Evolutionary conservation across 2,329 filamentous ascomycete species (phyloP), one percentile per base, ranked within the genome.

Genomic region (Aaosphaeria arxii): DNA sequence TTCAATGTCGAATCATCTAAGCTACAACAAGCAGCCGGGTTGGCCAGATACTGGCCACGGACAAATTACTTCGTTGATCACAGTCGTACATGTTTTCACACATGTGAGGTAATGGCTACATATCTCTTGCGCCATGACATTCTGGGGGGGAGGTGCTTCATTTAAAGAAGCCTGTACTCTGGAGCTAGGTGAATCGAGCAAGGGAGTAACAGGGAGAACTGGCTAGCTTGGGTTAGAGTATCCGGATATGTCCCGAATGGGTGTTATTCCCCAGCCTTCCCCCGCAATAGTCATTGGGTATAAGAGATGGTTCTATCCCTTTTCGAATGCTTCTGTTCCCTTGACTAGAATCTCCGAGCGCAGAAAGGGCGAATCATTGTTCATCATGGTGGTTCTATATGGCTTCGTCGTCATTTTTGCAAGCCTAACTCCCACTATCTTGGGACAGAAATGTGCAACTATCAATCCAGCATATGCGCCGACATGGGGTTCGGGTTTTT

Each of bases 401-500:
- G 29, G 33, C 29, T 28, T 48, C 28, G 32, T 41, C 29, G 9
- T 48, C 36, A 30, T 33, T 13, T 7, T 44, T 30, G 46, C 46
- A 24, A 38, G 32, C 11, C 36, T 48, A n/a, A 11, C 28, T 30
- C 33, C 42, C 6, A 39, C 7, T 17, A 36, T 36, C 30, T 36
- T 44, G 30, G 52, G 52, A 4, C 55, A 57, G 33, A 51, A 44
- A 46, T 61, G 57, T 40, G 49, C 51, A 17, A 54, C 49, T 6
- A 57, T 61, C 43, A 46, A 49, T n/a, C 57, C 57, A 11, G 52
- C 48, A 4, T 46, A 51, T 40, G 44, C 50, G 1, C 54, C 56
- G 5, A 57, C 54, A 9, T 58, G 52, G 48, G 56, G 51, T 11
- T 43, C 51, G 11, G 54, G 57, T 9, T 61, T 52, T 44, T 56